Percentiles rank a stretch among this genome's conserved stretches.
phyloP scores from a whole-genome alignment of 352 stramenopile genomes.

The Paralagenidium karlingii region DNA sequence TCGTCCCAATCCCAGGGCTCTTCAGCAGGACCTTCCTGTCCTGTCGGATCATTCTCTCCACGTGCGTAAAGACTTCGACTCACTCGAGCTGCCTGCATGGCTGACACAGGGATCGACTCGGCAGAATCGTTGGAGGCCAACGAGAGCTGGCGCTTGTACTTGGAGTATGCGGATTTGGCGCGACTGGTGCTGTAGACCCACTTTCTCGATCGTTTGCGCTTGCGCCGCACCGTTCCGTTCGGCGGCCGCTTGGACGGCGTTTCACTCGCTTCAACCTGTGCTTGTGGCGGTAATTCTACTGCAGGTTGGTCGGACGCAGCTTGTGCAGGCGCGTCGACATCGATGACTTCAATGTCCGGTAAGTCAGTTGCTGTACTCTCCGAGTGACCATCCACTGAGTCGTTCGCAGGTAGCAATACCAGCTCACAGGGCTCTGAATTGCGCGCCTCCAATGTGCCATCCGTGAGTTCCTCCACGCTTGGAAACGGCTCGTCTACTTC shows the following conservation, averaged over 20 bases:
- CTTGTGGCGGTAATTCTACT: neutral
- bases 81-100: no score
- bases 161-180: conserved; percentile 2
- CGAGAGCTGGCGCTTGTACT: conserved; percentile 7
- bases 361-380: neutral
- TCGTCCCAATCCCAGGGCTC: conserved; percentile 67
- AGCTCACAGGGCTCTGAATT: no score
- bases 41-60: no score
- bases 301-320: neutral
- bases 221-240: conserved; percentile 9
- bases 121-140: conserved; percentile 14
- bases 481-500: no score
- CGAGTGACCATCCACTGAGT: neutral
- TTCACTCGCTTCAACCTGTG: conserved; percentile 1
- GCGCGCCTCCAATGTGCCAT: no score
- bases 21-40: conserved; percentile 12
- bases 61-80: no score
- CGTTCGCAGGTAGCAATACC: neutral
- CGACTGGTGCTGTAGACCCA: conserved; percentile 13
- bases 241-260: neutral
- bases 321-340: neutral
- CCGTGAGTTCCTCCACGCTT: no score
- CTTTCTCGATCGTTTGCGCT: conserved; percentile 33
- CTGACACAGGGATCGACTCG: conserved; percentile 23
- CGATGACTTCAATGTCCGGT: neutral